Evolutionary conservation across 2,329 filamentous ascomycete genomes (phyloP).

Genomic region (Hypomyces perniciosus): DNA sequence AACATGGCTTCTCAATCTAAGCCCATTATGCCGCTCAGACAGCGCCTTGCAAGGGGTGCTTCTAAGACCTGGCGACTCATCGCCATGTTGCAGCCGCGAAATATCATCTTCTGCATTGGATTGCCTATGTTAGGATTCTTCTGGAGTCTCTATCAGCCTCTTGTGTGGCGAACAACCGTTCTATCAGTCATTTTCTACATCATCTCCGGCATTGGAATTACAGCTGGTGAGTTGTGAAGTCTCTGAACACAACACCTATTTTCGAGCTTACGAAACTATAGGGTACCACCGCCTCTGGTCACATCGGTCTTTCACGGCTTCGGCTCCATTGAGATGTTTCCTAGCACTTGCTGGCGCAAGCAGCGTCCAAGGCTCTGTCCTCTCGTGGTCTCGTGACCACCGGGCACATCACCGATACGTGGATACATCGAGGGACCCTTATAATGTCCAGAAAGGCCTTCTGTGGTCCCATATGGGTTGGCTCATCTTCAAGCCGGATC

Average conservation of each 20-base stretch:
- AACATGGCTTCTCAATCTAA: background rate
- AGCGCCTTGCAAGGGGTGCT: background rate
- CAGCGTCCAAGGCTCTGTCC: constrained; percentile 70
- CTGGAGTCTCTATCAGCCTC: constrained; percentile 27
- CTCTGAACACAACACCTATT: background rate
- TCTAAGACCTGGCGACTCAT: constrained; percentile 74
- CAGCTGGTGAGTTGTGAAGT: constrained; percentile 46
- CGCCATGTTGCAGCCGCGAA: constrained; percentile 36
- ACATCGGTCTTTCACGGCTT: constrained; percentile 69
- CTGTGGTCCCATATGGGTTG: constrained; percentile 66
- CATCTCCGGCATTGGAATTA: constrained; percentile 68
- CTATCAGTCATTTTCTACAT: constrained; percentile 72
- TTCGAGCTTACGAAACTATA: background rate
- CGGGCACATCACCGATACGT: constrained; percentile 78
- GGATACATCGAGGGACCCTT: constrained; percentile 78
- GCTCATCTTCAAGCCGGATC: constrained; percentile 84
- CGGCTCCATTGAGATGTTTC: constrained; percentile 64
- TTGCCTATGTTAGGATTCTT: constrained; percentile 1
- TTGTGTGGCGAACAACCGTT: constrained; percentile 58
- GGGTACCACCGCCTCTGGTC: constrained; percentile 63
- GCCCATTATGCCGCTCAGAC: background rate
- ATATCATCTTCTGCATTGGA: constrained; percentile 62
- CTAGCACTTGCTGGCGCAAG: constrained; percentile 68
- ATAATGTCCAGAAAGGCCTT: constrained; percentile 74
- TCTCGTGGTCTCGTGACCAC: constrained; percentile 77